A percentile compares a stretch with the other conserved stretches of the same genome.
phyloP scores from a whole-genome alignment of 192 early-diverging fungal genomes.

The Podila verticillata region DNA sequence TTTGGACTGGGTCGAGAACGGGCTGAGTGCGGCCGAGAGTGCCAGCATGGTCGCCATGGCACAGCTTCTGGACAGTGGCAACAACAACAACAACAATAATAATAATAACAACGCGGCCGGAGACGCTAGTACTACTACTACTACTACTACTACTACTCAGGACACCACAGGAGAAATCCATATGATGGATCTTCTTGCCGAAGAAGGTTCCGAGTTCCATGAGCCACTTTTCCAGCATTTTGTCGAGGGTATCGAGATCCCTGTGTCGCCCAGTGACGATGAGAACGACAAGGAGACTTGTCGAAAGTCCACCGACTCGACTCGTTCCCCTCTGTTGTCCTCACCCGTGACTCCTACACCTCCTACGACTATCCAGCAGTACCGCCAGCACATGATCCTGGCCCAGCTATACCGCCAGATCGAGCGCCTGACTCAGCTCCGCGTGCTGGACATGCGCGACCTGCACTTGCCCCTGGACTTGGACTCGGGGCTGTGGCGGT shows the following conservation, averaged over 20 bases:
- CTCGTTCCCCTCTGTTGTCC: no score
- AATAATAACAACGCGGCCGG: background rate
- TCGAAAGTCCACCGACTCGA: background rate
- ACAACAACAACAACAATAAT: background rate
- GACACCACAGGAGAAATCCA: background rate
- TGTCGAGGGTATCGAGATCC: slow-evolving; percentile 2
- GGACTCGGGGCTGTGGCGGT: slow-evolving; percentile 7
- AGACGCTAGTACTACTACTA: background rate
- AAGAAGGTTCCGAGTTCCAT: background rate
- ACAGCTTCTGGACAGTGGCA: background rate
- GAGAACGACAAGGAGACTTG: background rate
- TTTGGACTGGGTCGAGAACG: slow-evolving; percentile 10
- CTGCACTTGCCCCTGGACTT: slow-evolving; percentile 18
- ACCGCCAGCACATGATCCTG: slow-evolving; percentile 22
- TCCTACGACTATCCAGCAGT: slow-evolving; percentile 7
- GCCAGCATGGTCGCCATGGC: background rate
- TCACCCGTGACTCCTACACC: background rate
- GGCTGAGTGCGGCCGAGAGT: background rate
- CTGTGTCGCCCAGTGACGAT: background rate
- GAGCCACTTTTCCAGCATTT: slow-evolving; percentile 21
- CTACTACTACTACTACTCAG: background rate
- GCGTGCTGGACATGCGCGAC: slow-evolving; percentile 19
- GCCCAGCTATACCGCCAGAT: slow-evolving; percentile 25
- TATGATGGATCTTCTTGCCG: background rate
- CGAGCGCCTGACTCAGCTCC: slow-evolving; percentile 5